Evolutionary conservation across 2,329 filamentous ascomycete species (phyloP), one percentile per base, ranked within the genome.

Genomic region (Biscogniauxia mediterranea): DNA sequence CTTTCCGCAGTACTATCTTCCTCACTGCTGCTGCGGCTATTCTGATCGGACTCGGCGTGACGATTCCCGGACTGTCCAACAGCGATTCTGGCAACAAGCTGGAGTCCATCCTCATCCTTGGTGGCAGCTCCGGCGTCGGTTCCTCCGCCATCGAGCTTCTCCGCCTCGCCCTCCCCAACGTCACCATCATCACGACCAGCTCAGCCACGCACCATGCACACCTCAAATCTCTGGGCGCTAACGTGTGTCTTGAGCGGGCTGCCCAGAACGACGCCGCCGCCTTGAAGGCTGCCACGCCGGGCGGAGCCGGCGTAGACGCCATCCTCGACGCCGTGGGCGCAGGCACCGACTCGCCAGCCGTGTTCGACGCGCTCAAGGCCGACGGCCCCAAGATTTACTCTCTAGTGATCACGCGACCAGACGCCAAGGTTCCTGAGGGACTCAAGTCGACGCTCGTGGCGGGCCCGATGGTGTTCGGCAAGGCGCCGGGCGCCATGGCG

Each of bases 141-240:
- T 64, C 70, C 1, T 66, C 69, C 3, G 71, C 71, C 15, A 72
- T 78, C 28, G 75, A 77, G 62, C 70, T 77, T 15, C 69, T 77
- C 3, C 74, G 75, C 11, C 56, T 72, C 5, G 73, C 74, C 4
- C 66, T 74, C 11, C 71, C 73, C 3, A 60, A 61, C 2, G 64
- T 65, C 8, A 66, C 59, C 4, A 73, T 77, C 23, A 64, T 77
- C 11, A 58, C 71, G 2, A 76, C 74, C 19, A 76, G 74, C 63
- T 76, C 71, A 8, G 51, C 64, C 1, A 54, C 54, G 20, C 58
- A 60, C 26, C 58, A 60, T 21, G 19, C 11, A 3, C 49, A 53
- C 20, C 58, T 60, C 5, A 46, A 46, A 11, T 46, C 55, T n/a
- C 62, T 72, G 1, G 68, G 70, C 13, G 70, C 70, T 11, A 62